These are phyloP conservation scores for Ophiostoma sp. DNA, from an alignment of 2,329 filamentous ascomycete species.

Conservation along the genomic window DNA sequence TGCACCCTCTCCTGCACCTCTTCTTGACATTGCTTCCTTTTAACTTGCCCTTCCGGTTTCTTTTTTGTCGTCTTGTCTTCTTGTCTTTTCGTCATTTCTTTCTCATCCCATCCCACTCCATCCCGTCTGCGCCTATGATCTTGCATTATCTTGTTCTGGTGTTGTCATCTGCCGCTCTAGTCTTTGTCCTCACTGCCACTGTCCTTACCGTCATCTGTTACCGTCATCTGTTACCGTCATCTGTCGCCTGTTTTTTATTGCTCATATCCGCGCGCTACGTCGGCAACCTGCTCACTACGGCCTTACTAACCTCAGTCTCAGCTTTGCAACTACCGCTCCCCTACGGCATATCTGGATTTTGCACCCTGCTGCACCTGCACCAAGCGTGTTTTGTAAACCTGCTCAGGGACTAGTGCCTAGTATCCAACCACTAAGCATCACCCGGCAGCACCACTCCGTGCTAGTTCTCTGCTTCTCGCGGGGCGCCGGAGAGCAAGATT, in stretches of 20 bases:
- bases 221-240: neutral
- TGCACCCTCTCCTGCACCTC: slow-evolving; percentile 11
- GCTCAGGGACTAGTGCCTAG: neutral
- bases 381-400: slow-evolving; percentile 6
- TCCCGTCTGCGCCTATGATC: neutral
- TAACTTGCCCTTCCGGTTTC: slow-evolving; percentile 8
- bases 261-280: slow-evolving; percentile 10
- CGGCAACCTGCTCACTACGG: neutral
- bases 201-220: neutral
- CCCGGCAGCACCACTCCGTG: neutral
- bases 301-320: neutral
- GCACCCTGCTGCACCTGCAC: neutral
- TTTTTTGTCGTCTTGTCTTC: neutral
- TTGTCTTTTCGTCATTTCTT: slow-evolving; percentile 1
- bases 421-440: neutral
- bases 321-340: neutral
- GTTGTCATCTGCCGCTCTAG: neutral
- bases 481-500: neutral
- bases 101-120: neutral
- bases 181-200: neutral
- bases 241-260: slow-evolving; percentile 9
- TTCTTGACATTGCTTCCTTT: slow-evolving; percentile 1
- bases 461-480: neutral
- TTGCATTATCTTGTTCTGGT: neutral
- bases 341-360: neutral